Conservation (phyloP, 306 rosid species). For the Trifolium repens region DNA sequence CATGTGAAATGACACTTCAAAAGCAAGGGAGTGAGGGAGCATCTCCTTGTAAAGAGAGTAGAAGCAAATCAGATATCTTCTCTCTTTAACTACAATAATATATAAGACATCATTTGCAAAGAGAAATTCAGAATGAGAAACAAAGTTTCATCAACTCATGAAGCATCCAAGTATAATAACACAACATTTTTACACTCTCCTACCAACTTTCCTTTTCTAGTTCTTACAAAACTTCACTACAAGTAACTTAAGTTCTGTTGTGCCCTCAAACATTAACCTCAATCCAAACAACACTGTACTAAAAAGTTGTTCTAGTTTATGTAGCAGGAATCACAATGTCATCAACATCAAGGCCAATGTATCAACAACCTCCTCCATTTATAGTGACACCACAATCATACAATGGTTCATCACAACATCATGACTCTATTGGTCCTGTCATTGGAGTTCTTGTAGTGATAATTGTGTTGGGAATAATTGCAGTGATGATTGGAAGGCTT, state of each 20-base stretch:
- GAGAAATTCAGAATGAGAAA: slow-evolving; percentile 39
- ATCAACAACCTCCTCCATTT: slow-evolving; percentile 45
- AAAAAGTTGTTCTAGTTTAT: not conserved
- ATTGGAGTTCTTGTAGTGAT: slow-evolving; percentile 54
- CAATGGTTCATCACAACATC: slow-evolving; percentile 39
- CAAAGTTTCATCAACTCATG: slow-evolving; percentile 31
- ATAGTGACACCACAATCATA: slow-evolving; percentile 36
- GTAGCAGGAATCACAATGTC: slow-evolving; percentile 43
- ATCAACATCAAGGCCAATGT: slow-evolving; percentile 44
- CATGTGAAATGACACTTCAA: not conserved
- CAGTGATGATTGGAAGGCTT: slow-evolving; percentile 64
- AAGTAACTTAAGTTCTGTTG: too few relatives aligned
- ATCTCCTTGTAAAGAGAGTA: slow-evolving; percentile 28
- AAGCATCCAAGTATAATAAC: slow-evolving; percentile 22
- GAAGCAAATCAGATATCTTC: not conserved
- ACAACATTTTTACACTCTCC: slow-evolving; percentile 28
- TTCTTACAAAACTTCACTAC: not conserved
- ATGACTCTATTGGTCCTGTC: slow-evolving; percentile 58
- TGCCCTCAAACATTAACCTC: not conserved
- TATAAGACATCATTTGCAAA: slow-evolving; percentile 33
- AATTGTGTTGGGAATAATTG: slow-evolving; percentile 49
- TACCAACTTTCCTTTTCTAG: not conserved
- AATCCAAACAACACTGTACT: not conserved
- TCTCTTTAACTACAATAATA: slow-evolving; percentile 24
- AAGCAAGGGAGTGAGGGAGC: not conserved